Evolutionary conservation across 2,329 filamentous ascomycete genomes (phyloP), one percentile per base, ranked within the genome.

Genomic region (Xylaria sp.): DNA sequence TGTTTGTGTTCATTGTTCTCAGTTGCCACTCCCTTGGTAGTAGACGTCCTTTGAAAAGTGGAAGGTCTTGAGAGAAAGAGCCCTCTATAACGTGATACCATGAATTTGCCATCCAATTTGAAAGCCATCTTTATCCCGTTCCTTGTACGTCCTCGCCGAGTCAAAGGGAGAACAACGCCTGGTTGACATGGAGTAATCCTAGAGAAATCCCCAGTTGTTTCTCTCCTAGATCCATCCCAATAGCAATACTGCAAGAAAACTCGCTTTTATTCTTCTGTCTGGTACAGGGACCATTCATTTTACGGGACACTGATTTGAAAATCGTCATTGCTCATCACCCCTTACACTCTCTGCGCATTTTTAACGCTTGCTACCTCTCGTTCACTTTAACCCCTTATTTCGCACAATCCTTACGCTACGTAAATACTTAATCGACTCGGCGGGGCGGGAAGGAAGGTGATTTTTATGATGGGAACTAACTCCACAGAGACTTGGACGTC

Each of bases 231-330:
- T 36, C 10, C 13, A 59, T 40, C 26, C 26, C 15, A 48, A 54
- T 46, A 23, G 7, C 26, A n/a, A 36, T 33, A 23, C 36, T 36
- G 40, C 20, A 23, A 38, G 49, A 28, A 4, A 15, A 28, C 26
- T n/a, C 13, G 3, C 15, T 26, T 26, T 44, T 17, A 53, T 36
- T 59, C n/a, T 26, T 49, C 42, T 26, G 31, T 48, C 46, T 48
- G 13, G 57, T 58, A 65, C 23, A 65, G 40, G 5, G 13, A 38
- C 56, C 61, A 9, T 57, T 65, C 42, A 33, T 58, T 65, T 65
- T 53, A 10, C 31, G 57, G 28, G 33, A 11, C 6, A 53, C 42
- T 33, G 23, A 6, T 15, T 28, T 40, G 13, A 17, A 59, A 58
- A 40, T 9, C 31, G 15, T 36, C 17, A 10, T 40, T 20, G 40